phyloP scores from a whole-genome alignment of 1,139 yeast genomes.

The Taphrina wiesneri region DNA sequence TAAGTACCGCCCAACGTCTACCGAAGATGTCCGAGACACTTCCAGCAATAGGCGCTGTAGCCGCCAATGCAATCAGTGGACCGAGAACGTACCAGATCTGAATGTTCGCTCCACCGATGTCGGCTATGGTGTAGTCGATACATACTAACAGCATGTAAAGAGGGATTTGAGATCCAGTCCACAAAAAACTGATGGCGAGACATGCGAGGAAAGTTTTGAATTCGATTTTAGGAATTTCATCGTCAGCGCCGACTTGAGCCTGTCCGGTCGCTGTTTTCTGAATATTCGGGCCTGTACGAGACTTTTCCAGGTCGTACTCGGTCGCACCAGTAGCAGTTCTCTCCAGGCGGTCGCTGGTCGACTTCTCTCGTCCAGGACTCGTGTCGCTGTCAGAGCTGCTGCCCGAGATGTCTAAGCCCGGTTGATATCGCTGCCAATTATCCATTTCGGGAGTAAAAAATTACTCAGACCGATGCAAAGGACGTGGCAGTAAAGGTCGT shows the following conservation, averaged over 20 bases:
- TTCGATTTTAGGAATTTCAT: slow-evolving; percentile 21
- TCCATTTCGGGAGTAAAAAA: neutral
- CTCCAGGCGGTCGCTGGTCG: neutral
- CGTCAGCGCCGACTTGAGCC: slow-evolving; percentile 29
- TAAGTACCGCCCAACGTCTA: slow-evolving; percentile 29
- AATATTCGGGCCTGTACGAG: slow-evolving; percentile 12
- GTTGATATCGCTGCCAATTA: slow-evolving; percentile 30
- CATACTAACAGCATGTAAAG: slow-evolving; percentile 26
- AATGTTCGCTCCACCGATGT: slow-evolving; percentile 31
- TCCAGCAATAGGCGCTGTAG: slow-evolving; percentile 29
- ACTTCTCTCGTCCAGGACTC: neutral
- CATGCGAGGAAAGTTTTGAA: slow-evolving; percentile 29
- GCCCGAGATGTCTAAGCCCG: slow-evolving; percentile 19
- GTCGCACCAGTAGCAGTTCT: slow-evolving; percentile 24
- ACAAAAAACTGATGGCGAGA: slow-evolving; percentile 31
- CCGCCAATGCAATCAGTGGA: slow-evolving; percentile 26
- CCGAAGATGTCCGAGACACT: slow-evolving; percentile 30
- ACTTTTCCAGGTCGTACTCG: slow-evolving; percentile 14
- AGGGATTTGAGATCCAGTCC: slow-evolving; percentile 32
- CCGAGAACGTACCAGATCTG: slow-evolving; percentile 33
- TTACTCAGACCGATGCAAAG: too few relatives aligned
- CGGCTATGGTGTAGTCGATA: slow-evolving; percentile 27
- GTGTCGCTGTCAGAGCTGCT: slow-evolving; percentile 6
- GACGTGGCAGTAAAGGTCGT: too few relatives aligned
- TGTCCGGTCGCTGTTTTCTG: slow-evolving; percentile 28